A percentile compares a stretch with the other conserved stretches of the same genome.
phyloP scores from a whole-genome alignment of 2,329 filamentous ascomycete genomes.

The Aurifilum marmelostoma region DNA sequence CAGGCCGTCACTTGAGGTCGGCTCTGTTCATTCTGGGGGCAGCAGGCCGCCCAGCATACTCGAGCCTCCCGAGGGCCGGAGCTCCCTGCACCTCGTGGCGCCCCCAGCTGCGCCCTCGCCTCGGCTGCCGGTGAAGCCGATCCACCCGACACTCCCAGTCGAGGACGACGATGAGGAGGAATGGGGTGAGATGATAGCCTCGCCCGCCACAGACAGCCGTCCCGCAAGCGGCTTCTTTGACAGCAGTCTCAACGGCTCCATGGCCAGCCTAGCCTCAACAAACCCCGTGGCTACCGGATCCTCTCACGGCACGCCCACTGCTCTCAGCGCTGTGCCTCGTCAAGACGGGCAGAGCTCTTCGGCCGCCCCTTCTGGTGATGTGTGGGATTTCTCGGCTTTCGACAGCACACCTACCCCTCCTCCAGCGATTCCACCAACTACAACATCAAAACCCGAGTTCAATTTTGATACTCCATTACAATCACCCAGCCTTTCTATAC shows the following conservation, averaged over 20 bases:
- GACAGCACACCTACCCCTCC: constrained; percentile 16
- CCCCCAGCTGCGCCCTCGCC: constrained; percentile 11
- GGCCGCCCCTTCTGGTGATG: constrained; percentile 3
- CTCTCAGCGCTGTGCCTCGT: background rate
- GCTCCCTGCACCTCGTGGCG: constrained; percentile 15
- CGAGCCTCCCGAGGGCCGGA: constrained; percentile 20
- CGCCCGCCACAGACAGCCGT: constrained; percentile 35
- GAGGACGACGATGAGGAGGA: constrained; percentile 53
- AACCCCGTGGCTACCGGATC: background rate
- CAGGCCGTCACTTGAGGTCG: constrained; percentile 22
- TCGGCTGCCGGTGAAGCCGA: background rate
- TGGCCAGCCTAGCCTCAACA: background rate
- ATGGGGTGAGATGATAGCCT: constrained; percentile 64
- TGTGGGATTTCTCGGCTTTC: constrained; percentile 29
- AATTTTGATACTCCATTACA: constrained; percentile 27
- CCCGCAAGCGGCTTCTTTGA: constrained; percentile 21
- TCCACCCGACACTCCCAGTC: background rate
- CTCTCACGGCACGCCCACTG: background rate
- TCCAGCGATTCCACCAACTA: constrained; percentile 24
- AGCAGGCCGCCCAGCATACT: constrained; percentile 9
- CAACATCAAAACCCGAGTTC: constrained; percentile 26
- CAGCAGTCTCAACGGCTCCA: constrained; percentile 8
- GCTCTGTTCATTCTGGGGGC: background rate
- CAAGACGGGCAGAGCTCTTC: background rate
- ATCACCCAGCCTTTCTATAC: constrained; percentile 19